phyloP scores from a whole-genome alignment of 2,329 filamentous ascomycete species.

The Colletotrichum liaoningense region DNA sequence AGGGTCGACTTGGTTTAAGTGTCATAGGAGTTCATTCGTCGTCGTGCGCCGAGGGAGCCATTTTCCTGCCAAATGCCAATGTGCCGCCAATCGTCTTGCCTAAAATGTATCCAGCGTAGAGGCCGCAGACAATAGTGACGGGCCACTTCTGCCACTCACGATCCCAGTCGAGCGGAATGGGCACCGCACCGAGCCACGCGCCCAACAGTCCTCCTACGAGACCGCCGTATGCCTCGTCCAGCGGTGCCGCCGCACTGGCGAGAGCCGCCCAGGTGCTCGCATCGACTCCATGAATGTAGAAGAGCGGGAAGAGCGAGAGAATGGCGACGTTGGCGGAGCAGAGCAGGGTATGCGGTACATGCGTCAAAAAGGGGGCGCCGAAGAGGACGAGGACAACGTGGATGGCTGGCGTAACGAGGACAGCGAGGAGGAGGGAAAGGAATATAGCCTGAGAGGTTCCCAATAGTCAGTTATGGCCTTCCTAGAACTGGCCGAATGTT shows the following conservation, averaged over 20 bases:
- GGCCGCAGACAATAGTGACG: constrained; percentile 86
- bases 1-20: neutral
- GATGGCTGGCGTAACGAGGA: constrained; percentile 74
- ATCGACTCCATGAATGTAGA: constrained; percentile 89
- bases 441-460: constrained; percentile 51
- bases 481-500: too few relatives aligned
- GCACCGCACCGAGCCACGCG: constrained; percentile 93
- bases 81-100: constrained; percentile 73
- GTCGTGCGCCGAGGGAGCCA: constrained; percentile 40
- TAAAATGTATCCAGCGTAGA: constrained; percentile 81
- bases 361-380: constrained; percentile 88
- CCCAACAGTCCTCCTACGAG: constrained; percentile 82
- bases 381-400: constrained; percentile 82
- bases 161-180: constrained; percentile 98
- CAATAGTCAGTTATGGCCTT: neutral
- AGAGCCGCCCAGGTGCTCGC: constrained; percentile 76
- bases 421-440: constrained; percentile 68
- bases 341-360: constrained; percentile 81
- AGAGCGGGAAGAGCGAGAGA: constrained; percentile 80
- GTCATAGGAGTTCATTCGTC: constrained; percentile 7
- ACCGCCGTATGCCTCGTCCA: constrained; percentile 88
- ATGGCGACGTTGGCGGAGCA: constrained; percentile 85
- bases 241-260: constrained; percentile 73
- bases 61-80: constrained; percentile 58
- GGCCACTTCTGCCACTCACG: constrained; percentile 99